Base-by-base conservation (phyloP, 805 yeast genomes). In the Schizosaccharomyces lindneri region DNA sequence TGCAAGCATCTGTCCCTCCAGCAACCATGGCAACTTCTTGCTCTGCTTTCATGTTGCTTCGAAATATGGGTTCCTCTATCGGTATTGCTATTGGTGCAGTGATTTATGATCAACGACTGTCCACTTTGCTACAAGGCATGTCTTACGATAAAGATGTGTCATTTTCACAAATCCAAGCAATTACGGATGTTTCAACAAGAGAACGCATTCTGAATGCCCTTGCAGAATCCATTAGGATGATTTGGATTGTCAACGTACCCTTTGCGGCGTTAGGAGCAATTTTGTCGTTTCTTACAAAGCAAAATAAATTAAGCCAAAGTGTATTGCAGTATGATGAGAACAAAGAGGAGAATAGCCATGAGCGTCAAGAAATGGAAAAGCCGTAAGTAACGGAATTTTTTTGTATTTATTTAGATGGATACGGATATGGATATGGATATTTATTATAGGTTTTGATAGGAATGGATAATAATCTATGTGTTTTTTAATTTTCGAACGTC, bases 1-100 rank as follows among this genome's bases (percentile, higher is more conserved):
- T 75, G 46, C 83, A 75, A 66, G 81, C 82, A 5, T 51, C 57
- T 17, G 57, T 51, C 6, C 57, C 57, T 29, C 57, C 57, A 1
- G 36, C 31, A 24, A 19, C 27, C 19, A 29, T 51, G 36, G 57
- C 57, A 29, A 51, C 57, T 24, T 21, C 57, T 29, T 51, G 36
- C 19, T 51, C 57, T 17, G 57, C 57, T 2, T 51, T 51, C 32
- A 51, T 51, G 57, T 29, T 51, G 31, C 36, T 51, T 19, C 31
- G 57, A 17, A 51, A 51, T 29, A 51, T 51, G 57, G 57, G 57
- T 51, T 21, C 57, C 13, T 51, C 57, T 24, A 29, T 51, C 3
- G 57, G 57, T 9, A 51, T 51, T 19, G n/a, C 57, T 7, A 24
- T 51, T 17, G 57, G 57, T 24, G 57, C 13, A 17, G 57, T 51